A percentile compares a stretch with the other conserved stretches of the same genome.
Conservation (phyloP, 148 eudicot genomes). For the Pharnaceum exiguum region DNA sequence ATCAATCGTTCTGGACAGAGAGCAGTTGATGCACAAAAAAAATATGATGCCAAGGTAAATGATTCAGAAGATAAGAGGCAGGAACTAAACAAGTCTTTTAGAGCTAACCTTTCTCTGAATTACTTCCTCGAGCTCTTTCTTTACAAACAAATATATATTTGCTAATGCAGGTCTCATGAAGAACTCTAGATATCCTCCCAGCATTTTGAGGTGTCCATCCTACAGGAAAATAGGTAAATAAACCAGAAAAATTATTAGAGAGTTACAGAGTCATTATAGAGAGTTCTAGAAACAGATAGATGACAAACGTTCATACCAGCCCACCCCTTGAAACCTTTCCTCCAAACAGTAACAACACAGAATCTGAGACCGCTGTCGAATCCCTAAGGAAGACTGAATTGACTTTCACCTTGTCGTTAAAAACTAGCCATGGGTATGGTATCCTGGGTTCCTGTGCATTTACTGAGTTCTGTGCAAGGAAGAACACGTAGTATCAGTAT, state of each 20-base stretch:
- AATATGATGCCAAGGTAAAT: no score
- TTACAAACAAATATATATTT: constrained; percentile 52
- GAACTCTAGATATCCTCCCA: constrained; percentile 93
- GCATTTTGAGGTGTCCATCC: constrained; percentile 96
- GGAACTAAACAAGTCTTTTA: background rate
- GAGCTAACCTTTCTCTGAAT: constrained; percentile 64
- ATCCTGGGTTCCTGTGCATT: constrained; percentile 67
- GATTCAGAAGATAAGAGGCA: no score
- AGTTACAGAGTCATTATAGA: background rate
- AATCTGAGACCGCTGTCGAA: constrained; percentile 94
- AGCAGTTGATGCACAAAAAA: no score
- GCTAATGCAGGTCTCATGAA: constrained; percentile 83
- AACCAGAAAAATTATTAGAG: background rate
- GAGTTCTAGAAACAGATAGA: constrained; percentile 7
- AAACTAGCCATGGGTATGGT: constrained; percentile 92
- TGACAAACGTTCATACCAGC: constrained; percentile 35
- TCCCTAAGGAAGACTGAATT: constrained; percentile 86
- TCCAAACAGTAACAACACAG: constrained; percentile 79
- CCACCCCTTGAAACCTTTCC: constrained; percentile 66
- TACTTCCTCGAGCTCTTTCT: constrained; percentile 74
- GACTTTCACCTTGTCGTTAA: constrained; percentile 94
- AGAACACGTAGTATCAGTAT: constrained; percentile 3
- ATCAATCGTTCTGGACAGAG: no score
- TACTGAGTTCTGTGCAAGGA: constrained; percentile 65
- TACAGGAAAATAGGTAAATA: constrained; percentile 12